Conservation (phyloP, 2,329 filamentous ascomycete genomes). For the Clarireedia monteithiana region DNA sequence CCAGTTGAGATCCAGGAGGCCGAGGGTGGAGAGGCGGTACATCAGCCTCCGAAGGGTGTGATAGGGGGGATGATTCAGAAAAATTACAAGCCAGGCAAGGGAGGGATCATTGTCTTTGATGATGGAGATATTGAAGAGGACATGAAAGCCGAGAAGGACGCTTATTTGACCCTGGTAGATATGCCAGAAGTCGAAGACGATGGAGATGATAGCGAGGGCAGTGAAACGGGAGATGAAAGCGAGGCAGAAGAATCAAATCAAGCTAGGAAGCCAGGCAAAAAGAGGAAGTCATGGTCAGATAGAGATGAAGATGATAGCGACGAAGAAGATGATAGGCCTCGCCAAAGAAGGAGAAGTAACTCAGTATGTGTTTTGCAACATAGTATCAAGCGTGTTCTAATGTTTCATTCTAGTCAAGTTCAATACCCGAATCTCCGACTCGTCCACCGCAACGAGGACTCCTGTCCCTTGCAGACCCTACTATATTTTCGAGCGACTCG, state of each 20-base stretch:
- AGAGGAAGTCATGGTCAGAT: slow-evolving; percentile 74
- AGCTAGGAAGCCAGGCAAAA: slow-evolving; percentile 52
- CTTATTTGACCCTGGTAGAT: slow-evolving; percentile 76
- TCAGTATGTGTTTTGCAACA: slow-evolving; percentile 49
- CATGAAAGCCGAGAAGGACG: slow-evolving; percentile 63
- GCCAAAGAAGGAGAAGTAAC: slow-evolving; percentile 78
- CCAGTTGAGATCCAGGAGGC: slow-evolving; percentile 39
- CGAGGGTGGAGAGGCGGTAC: slow-evolving; percentile 33
- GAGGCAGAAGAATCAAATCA: slow-evolving; percentile 43
- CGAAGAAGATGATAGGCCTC: slow-evolving; percentile 65
- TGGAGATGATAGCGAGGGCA: slow-evolving; percentile 42
- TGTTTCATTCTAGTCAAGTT: slow-evolving; percentile 43
- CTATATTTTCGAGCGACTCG: slow-evolving; percentile 36
- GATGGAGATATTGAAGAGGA: slow-evolving; percentile 92
- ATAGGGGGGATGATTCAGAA: slow-evolving; percentile 64
- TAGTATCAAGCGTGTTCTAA: slow-evolving; percentile 8
- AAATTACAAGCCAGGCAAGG: slow-evolving; percentile 67
- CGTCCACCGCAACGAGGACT: slow-evolving; percentile 54
- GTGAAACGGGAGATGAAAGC: slow-evolving; percentile 46
- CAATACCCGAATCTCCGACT: slow-evolving; percentile 57
- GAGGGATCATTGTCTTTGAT: slow-evolving; percentile 89
- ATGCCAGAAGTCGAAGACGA: slow-evolving; percentile 77
- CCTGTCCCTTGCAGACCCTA: slow-evolving; percentile 43
- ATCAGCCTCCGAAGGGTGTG: slow-evolving; percentile 56
- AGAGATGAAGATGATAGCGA: slow-evolving; percentile 57